Conservation (phyloP, 495 filamentous ascomycete genomes). For the Penicillium silybi region DNA sequence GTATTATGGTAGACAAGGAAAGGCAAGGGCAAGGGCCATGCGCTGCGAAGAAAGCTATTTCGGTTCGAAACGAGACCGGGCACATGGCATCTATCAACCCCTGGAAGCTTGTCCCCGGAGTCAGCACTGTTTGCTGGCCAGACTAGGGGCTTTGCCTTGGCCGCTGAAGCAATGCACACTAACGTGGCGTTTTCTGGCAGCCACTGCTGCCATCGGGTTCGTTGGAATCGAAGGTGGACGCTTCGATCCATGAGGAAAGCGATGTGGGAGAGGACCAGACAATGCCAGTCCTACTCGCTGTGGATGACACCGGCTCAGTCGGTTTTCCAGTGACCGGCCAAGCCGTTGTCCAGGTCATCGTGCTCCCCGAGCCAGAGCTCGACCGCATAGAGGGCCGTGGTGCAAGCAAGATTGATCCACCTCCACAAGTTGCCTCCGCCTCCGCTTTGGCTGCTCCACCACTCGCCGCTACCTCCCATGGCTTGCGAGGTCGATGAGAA, state of each 20-base stretch:
- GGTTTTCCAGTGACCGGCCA: conserved; percentile 84
- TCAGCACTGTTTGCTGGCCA: neutral
- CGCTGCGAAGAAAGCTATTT: neutral
- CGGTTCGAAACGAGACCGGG: conserved; percentile 1
- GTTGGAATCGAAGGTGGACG: neutral
- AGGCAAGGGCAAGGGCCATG: neutral
- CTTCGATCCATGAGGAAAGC: neutral
- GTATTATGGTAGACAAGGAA: conserved; percentile 1
- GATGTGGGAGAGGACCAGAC: neutral
- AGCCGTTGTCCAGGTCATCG: conserved; percentile 60
- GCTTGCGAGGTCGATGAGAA: conserved; percentile 67
- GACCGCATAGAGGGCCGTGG: conserved; percentile 83
- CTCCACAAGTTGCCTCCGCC: conserved; percentile 82
- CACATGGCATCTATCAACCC: neutral
- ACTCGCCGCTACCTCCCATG: conserved; percentile 64
- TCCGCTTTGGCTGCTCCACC: conserved; percentile 78
- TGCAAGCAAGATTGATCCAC: conserved; percentile 86
- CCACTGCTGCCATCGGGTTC: neutral
- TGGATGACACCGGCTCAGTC: conserved; percentile 56
- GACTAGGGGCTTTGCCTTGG: neutral
- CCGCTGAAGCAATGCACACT: neutral
- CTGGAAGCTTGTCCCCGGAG: neutral
- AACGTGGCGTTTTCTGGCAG: neutral
- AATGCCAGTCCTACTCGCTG: neutral
- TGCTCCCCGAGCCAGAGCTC: conserved; percentile 82